Evolutionary conservation across 495 filamentous ascomycete species (phyloP).

Genomic region (Tuber melanosporum): DNA sequence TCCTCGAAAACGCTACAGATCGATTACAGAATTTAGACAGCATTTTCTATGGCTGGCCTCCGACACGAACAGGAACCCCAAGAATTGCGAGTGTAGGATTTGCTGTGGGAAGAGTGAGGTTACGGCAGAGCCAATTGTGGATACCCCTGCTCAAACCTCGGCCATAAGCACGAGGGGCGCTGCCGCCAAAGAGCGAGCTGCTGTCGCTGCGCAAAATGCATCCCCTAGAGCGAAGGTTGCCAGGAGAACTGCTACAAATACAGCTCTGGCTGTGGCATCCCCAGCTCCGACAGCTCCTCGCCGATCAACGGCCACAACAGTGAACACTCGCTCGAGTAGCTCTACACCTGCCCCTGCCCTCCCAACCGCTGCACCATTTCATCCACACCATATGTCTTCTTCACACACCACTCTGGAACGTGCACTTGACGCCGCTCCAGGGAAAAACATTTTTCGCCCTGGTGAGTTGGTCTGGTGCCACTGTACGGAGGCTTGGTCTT

Average conservation of each 20-base stretch:
- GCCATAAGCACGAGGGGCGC: constrained; percentile 23
- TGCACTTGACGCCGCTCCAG: constrained; percentile 33
- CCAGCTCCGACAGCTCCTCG: constrained; percentile 10
- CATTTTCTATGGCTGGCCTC: constrained; percentile 56
- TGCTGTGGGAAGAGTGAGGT: constrained; percentile 42
- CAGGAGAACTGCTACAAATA: constrained; percentile 17
- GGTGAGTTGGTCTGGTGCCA: constrained; percentile 59
- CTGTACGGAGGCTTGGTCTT: constrained; percentile 52
- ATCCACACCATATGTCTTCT: constrained; percentile 13
- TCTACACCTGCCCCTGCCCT: constrained; percentile 11
- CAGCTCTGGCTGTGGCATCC: constrained; percentile 14
- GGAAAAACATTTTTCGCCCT: constrained; percentile 51
- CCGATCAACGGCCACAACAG: background rate
- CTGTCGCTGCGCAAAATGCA: constrained; percentile 11
- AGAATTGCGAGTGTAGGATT: constrained; percentile 55
- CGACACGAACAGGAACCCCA: constrained; percentile 50
- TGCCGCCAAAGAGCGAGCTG: constrained; percentile 19
- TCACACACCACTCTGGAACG: constrained; percentile 44
- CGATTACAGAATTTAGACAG: constrained; percentile 55
- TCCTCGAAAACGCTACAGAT: constrained; percentile 54
- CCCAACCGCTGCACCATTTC: constrained; percentile 25
- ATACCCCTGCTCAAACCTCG: constrained; percentile 28
- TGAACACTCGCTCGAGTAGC: background rate
- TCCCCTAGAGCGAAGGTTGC: constrained; percentile 11
- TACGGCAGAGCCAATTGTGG: constrained; percentile 12